phyloP scores from a whole-genome alignment of 2,329 filamentous ascomycete species.

The Arthrobotrys pseudoclavata region DNA sequence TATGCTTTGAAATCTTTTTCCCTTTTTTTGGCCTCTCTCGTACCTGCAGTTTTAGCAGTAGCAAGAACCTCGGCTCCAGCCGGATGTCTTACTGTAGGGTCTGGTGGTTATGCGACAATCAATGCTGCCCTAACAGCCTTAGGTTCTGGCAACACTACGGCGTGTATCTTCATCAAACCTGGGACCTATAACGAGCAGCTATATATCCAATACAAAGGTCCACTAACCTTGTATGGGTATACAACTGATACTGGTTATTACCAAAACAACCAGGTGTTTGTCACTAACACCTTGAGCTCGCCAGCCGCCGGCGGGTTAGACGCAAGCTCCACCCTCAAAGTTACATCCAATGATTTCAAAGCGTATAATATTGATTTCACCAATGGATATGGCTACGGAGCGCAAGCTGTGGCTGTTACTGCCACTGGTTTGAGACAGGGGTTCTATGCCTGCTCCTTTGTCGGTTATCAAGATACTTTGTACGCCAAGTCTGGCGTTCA shows the following conservation, averaged over 20 bases:
- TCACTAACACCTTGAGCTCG: conserved; percentile 65
- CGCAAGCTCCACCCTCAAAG: conserved; percentile 64
- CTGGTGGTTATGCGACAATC: conserved; percentile 64
- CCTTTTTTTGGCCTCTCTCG: conserved; percentile 4
- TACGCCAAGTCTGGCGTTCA: conserved; percentile 65
- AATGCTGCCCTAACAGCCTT: conserved; percentile 64
- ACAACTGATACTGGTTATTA: conserved; percentile 64
- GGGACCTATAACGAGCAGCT: conserved; percentile 65
- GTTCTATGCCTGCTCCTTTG: conserved; percentile 66
- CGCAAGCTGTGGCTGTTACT: conserved; percentile 64
- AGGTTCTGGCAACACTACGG: conserved; percentile 61
- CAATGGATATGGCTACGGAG: conserved; percentile 65
- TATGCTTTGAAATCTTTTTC: conserved; percentile 14
- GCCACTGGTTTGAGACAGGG: conserved; percentile 64
- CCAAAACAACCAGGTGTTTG: conserved; percentile 64
- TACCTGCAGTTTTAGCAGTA: conserved; percentile 25
- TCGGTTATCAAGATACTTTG: conserved; percentile 66
- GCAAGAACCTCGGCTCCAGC: conserved; percentile 33
- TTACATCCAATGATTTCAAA: conserved; percentile 63
- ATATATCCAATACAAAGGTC: conserved; percentile 64
- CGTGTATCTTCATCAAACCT: conserved; percentile 65
- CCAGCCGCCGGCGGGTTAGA: conserved; percentile 64
- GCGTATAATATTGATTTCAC: conserved; percentile 66
- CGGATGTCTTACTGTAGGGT: conserved; percentile 51
- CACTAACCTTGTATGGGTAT: conserved; percentile 65